Evolutionary conservation across 1,284 basidiomycete genomes (phyloP), one percentile per base, ranked within the genome.

Genomic region (Cutaneotrichosporon sp.): DNA sequence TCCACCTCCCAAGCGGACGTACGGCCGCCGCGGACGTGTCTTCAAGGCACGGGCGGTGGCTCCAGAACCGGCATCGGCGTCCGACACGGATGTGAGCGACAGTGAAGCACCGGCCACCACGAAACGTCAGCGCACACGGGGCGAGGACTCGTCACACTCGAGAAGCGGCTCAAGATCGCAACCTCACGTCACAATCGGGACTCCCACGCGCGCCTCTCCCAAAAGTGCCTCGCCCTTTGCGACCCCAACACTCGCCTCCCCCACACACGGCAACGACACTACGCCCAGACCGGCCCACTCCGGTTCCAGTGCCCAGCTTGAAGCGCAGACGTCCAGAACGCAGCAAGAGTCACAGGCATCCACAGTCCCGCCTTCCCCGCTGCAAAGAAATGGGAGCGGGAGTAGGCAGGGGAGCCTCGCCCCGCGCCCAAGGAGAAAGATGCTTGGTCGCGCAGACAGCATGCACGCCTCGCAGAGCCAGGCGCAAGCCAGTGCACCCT

Each of bases 371-470:
- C 14, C 45, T n/a, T n/a, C 36, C 20, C 5, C 16, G 10, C 13
- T 31, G 10, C 20, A 33, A n/a, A 10, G 64, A 67, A 36, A 38
- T n/a, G 31, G 51, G 22, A 27, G 22, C 22, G 31, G 4, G 8
- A 36, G 24, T 16, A 38, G 33, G 10, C 22, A 13, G 20, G 51
- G 51, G 20, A 53, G 51, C 24, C n/a, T 22, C 4, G n/a, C 34
- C 24, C 20, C 51, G 34, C 51, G 51, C 11, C 51, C 24, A 2
- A 34, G 67, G 22, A 54, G 71, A 18, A 64, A 68, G 25, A 76
- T 78, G 74, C 66, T 78, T 13, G 71, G 67, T 34, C 74, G 74
- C 53, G 68, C 74, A 22, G 72, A 75, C 63, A 75, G 73, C 64
- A 66, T 75, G 58, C 68, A 67, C 9, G 57, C 59, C 34, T 25